A percentile compares a stretch with the other conserved stretches of the same genome.
Evolutionary conservation across 257 asterid genomes (phyloP).

Genomic region (Solanum megistacrolobum): DNA sequence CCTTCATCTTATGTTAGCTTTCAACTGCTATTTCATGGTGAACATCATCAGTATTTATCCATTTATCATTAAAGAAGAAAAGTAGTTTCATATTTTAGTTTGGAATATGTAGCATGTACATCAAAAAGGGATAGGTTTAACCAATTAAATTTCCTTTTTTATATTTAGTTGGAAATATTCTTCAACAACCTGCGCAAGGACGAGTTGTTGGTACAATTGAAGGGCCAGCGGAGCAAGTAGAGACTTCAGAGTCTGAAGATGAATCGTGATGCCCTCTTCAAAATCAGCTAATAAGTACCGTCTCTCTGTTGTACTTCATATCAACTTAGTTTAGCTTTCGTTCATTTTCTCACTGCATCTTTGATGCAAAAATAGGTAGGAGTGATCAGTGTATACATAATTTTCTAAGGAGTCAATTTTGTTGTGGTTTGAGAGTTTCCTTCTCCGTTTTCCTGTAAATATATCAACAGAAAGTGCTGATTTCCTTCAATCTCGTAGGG

Average conservation of each 20-base stretch:
- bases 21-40: background rate
- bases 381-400: background rate
- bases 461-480: background rate
- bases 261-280: slow-evolving; percentile 1
- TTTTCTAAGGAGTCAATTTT: background rate
- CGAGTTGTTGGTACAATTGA: slow-evolving; percentile 30
- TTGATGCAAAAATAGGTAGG: background rate
- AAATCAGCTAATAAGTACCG: background rate
- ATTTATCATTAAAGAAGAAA: background rate
- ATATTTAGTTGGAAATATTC: slow-evolving; percentile 25
- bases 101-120: background rate
- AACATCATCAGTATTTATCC: background rate
- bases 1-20: background rate
- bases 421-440: background rate
- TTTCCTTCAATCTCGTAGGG: background rate
- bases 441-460: background rate
- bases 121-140: background rate
- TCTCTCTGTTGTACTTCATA: background rate
- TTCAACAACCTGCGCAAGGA: slow-evolving; percentile 38
- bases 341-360: background rate
- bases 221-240: slow-evolving; percentile 26
- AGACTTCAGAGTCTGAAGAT: slow-evolving; percentile 46
- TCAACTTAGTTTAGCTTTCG: background rate
- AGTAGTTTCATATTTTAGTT: background rate
- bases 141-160: background rate